Base-by-base conservation (phyloP, 176 grass and related monocot genomes). In the Musa beccarii region DNA sequence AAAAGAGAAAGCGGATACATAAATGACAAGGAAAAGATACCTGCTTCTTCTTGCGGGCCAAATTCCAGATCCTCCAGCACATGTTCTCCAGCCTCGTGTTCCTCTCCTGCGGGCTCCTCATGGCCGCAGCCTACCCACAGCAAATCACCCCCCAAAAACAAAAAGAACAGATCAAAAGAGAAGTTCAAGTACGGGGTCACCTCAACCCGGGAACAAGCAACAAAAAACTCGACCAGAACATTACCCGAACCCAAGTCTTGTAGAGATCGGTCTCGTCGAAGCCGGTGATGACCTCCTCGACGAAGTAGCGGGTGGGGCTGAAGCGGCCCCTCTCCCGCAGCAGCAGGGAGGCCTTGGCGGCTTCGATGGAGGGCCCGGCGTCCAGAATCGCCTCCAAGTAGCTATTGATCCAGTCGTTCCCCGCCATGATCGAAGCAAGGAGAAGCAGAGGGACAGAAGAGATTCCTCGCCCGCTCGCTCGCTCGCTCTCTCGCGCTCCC, bases 21-120 rank as follows among this genome's bases (percentile, higher is more conserved):
- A 77, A 53, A 54, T 11, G 14, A 76, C 72, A 73, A 49, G 21
- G 77, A 34, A 70, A 71, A 22, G 69, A 64, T 49, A 93, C 95
- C 95, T 91, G 85, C 81, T 94, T 94, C 90, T 98, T 98, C 88
- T 99, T 99, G 75, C 95, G 87, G 1, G 95, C 90, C 59, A 99
- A 88, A 87, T 99, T 99, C 95, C 90, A 98, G 84, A 98, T 94
- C 84, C 95, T 91, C 95, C 95, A 98, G 26, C 90, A 91, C 95
- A 98, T 98, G 80, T 98, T 98, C 80, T 98, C 95, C 51, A 98
- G 88, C 62, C 95, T 83, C 59, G 95, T 98, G 80, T 98, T 98
- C 82, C 95, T 93, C 86, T 98, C 95, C 87, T 98, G 95, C 71
- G 95, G 90, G 22, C 92, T 96, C 83, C 92, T 85, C 92, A 96